Evolutionary conservation across 176 grass and related monocot species (phyloP), one percentile per base, ranked within the genome.

Genomic region (Puya raimondii): DNA sequence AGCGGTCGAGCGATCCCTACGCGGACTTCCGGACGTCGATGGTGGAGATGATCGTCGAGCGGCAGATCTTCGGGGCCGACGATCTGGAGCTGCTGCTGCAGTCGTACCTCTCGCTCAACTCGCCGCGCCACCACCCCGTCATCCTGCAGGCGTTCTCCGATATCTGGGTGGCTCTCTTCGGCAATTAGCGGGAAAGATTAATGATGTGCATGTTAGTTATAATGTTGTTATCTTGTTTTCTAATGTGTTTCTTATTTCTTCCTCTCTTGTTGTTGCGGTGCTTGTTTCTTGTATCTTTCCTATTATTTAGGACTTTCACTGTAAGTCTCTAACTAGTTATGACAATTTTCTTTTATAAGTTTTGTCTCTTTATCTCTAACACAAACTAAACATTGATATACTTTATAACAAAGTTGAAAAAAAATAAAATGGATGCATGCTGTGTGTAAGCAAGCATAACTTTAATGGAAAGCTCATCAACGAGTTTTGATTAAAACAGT

Each of bases 111-210:
- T 82, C 87, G 15, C 76, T 99, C 23, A 99, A 99, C 71, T 84
- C 87, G 21, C 71, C 78, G n/a, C 78, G 85, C 29, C 94, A 93
- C 72, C 94, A 90, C 66, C 85, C 94, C 53, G 69, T 91, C 73
- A 99, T 99, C 78, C 90, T 99, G 47, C 94, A 93, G 74, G 90
- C 94, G 2, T 99, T 99, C 85, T 93, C 94, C 17, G 94, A 99
- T 80, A 93, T 93, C 74, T 99, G 90, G 89, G 78, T 84, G 54
- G 78, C 88, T 22, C 81, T 93, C 51, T 88, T 88, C 15, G 90
- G 78, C 67, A 68, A 88, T 64, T 92, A 77, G 68, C 53, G 14
- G 64, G 16, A 6, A 42, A 42, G n/a, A 26, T 26, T 2, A 26
- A 26, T 4, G 7, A 42, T 42, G 5, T 42, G 33, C 25, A 26